A percentile compares a stretch with the other conserved stretches of the same genome.
Evolutionary conservation across 106 monocot species (phyloP).

Genomic region (Agapanthus africanus): DNA sequence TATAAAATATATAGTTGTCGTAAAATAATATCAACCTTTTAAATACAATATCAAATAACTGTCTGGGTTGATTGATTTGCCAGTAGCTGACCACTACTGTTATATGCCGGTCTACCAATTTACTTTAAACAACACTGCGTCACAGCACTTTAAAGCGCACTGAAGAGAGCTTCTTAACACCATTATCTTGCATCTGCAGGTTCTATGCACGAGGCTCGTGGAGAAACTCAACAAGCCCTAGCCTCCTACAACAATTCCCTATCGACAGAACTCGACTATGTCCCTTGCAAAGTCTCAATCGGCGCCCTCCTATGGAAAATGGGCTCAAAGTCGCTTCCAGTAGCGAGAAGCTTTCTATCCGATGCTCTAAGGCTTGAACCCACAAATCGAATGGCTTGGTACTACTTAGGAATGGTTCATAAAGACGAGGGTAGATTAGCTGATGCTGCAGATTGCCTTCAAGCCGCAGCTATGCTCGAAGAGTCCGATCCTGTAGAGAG

Average conservation of each 20-base stretch:
- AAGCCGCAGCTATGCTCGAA: constrained; percentile 75
- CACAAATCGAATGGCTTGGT: constrained; percentile 69
- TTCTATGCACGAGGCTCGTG: constrained; percentile 45
- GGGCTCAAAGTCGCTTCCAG: constrained; percentile 47
- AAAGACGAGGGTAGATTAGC: constrained; percentile 53
- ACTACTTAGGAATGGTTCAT: constrained; percentile 71
- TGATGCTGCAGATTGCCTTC: constrained; percentile 89
- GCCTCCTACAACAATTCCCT: constrained; percentile 60
- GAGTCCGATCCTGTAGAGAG: constrained; percentile 89
- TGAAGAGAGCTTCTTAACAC: too few species aligned
- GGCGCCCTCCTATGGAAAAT: constrained; percentile 64
- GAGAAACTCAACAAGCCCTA: constrained; percentile 40
- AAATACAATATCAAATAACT: too few species aligned
- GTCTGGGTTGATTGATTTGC: too few species aligned
- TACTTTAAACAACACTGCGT: too few species aligned
- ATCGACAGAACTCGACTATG: constrained; percentile 38
- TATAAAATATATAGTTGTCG: too few species aligned
- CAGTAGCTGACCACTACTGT: too few species aligned
- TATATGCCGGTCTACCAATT: too few species aligned
- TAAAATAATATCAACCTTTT: too few species aligned
- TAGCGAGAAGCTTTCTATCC: constrained; percentile 62
- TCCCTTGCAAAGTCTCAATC: constrained; percentile 59
- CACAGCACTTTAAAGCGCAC: too few species aligned
- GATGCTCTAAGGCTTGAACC: constrained; percentile 80
- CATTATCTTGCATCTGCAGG: constrained; percentile 45